Base-by-base conservation (phyloP, 805 yeast species). In the Martiniozyma abietophila region DNA sequence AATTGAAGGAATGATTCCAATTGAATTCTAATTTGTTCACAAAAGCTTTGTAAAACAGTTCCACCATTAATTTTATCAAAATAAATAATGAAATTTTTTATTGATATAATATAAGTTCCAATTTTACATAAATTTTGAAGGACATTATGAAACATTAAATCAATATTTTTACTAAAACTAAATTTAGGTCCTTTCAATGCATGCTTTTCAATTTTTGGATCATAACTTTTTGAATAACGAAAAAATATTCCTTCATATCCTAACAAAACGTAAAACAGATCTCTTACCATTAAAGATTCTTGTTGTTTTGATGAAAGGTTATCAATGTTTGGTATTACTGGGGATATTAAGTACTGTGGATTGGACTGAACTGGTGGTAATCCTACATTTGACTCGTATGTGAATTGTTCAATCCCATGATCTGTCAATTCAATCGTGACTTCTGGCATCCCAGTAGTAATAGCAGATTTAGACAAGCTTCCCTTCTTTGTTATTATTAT, bases 171-270 rank as follows among this genome's bases (percentile, higher is more conserved):
- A 27, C 81, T 77, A 18, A 85, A 69, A 41, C 74, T 68, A 54
- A 69, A 86, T 39, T 80, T 89, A 1, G 95, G 94, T 1, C 94
- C 94, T 10, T 52, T 53, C 4, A 79, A 56, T 28, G 69, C 53
- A 22, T 67, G 62, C 10, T 56, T 60, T 8, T 48, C 33, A 22
- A 56, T 50, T 0, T 41, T 38, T 0, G 76, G 75, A 46, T 74
- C 71, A 48, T 71, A 83, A 15, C 65, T 62, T 27, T 74, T 80
- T 21, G 77, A 67, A 50, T 69, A 84, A 28, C 86, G 62, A 23
- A 89, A 72, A 49, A 80, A 84, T 15, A 65, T 64, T 1, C 96
- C 96, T 53, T 86, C 95, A 18, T 68, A 56, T 0, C 94, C 94
- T 21, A 76, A 45, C 10, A 92, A 52, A 1, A 82, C 78, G 45